phyloP scores from a whole-genome alignment of 2,329 filamentous ascomycete species.

The Penicillium sp. region DNA sequence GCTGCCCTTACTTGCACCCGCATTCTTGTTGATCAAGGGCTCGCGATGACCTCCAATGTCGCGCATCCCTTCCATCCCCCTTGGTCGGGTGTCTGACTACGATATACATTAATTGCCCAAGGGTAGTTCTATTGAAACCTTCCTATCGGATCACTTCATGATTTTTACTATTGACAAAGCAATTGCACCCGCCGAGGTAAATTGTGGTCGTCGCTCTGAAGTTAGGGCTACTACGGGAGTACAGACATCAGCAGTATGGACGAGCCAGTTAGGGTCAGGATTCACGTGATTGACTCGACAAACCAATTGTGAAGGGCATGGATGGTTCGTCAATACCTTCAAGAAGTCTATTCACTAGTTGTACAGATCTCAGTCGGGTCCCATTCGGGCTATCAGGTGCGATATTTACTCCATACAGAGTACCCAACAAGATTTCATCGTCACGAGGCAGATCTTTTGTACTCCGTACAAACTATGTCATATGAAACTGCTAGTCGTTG shows the following conservation, averaged over 20 bases:
- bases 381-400: neutral
- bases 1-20: slow-evolving; percentile 25
- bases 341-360: neutral
- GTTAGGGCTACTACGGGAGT: neutral
- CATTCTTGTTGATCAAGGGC: slow-evolving; percentile 25
- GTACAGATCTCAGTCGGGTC: neutral
- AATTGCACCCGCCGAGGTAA: neutral
- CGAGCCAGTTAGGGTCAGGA: neutral
- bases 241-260: neutral
- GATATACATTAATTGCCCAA: slow-evolving; percentile 17
- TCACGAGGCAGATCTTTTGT: slow-evolving; percentile 14
- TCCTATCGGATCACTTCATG: neutral
- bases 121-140: slow-evolving; percentile 8
- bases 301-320: neutral
- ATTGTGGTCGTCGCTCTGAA: neutral
- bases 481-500: slow-evolving; percentile 19
- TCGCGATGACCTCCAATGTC: slow-evolving; percentile 25
- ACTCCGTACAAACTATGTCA: neutral
- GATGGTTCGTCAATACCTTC: neutral
- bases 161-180: neutral
- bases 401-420: neutral
- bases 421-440: neutral
- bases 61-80: slow-evolving; percentile 26
- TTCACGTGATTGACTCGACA: neutral
- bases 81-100: slow-evolving; percentile 17